A percentile compares a stretch with the other conserved stretches of the same genome.
Evolutionary conservation across 257 asterid genomes (phyloP).

Genomic region (Apocynum venetum): DNA sequence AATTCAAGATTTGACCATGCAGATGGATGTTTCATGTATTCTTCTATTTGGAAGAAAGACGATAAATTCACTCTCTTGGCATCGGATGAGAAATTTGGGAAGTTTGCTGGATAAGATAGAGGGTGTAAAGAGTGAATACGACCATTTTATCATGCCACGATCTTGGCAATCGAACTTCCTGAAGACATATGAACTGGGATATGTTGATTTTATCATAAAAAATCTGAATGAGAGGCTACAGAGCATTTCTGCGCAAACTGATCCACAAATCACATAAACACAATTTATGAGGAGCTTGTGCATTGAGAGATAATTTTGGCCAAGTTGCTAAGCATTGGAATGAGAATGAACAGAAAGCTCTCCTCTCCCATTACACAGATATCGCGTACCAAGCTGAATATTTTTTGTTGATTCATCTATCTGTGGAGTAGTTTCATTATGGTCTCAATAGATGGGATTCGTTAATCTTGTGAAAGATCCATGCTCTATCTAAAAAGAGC

Average conservation of each 20-base stretch:
- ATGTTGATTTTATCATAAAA: background rate
- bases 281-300: background rate
- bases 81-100: no score
- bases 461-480: background rate
- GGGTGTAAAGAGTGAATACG: no score
- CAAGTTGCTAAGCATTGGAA: no score
- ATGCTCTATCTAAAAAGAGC: background rate
- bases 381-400: background rate
- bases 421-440: background rate
- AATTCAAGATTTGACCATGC: background rate
- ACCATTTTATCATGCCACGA: background rate
- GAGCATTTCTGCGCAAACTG: background rate
- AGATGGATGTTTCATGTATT: background rate
- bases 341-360: background rate
- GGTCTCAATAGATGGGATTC: slow-evolving; percentile 1
- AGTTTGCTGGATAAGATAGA: no score
- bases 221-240: background rate
- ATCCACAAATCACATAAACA: background rate
- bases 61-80: no score
- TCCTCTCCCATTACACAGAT: background rate
- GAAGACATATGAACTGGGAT: slow-evolving; percentile 5
- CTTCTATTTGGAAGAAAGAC: no score
- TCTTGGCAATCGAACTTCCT: background rate
- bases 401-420: background rate
- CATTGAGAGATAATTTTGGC: background rate